Evolutionary conservation across 2,329 filamentous ascomycete genomes (phyloP), one percentile per base, ranked within the genome.

Genomic region (Erysiphe pulchra): DNA sequence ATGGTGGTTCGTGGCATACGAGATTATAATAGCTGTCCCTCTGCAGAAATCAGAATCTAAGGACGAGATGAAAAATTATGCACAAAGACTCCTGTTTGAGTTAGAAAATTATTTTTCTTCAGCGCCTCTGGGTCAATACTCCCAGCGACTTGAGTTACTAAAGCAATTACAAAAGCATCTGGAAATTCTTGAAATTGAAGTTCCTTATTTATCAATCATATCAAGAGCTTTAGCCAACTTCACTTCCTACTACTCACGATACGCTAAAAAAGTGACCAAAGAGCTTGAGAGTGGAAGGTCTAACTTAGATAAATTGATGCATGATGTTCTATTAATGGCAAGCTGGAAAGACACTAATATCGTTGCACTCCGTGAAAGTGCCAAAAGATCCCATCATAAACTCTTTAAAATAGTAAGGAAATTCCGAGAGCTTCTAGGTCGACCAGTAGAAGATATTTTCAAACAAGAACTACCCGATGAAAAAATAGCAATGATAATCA

Each of bases 331-430:
- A 14, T 74, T 92, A 45, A 66, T 98, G 54, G 85, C 86, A 8
- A 94, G 85, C 60, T 98, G 92, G 92, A 94, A 92, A 59, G 90
- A 98, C 54, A 93, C 83, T 18, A 98, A 95, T 55, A 92, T 98
- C 50, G 78, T 79, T 42, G 82, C 84, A 1, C 65, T 98, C 14
- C 74, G 78, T 52, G 85, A 94, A 56, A 95, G 87, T 60, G 85
- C 90, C 1, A 78, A 80, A 54, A 79, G 78, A 49, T 94, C 86
- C 17, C 90, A 98, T 57, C 75, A 80, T 55, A 94, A 93, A 60
- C 70, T 98, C 1, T 93, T 93, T 64, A 82, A 82, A 53, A 67
- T 93, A 33, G 80, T 98, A 40, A 73, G 83, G 46, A 95, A 94
- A 62, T 98, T 93, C 62, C 75, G 90, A 38, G 69, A 69, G 16